phyloP scores from a whole-genome alignment of 2,329 filamentous ascomycete species.

The Calonectria crousiana region DNA sequence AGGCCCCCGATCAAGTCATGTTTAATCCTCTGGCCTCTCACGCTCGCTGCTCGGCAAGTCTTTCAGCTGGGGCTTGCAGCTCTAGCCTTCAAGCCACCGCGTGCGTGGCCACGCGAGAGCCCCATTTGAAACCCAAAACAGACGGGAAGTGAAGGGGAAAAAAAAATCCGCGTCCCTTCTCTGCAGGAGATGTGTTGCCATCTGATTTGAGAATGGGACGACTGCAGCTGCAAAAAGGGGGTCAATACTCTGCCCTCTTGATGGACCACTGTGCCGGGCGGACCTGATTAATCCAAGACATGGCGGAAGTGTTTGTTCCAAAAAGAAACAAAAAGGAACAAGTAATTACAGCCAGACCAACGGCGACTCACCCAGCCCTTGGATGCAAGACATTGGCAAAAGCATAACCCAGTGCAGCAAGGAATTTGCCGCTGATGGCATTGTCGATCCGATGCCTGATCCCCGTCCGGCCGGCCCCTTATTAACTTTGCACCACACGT shows the following conservation, averaged over 20 bases:
- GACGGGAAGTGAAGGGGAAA: background rate
- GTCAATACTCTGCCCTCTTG: background rate
- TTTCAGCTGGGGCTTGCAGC: slow-evolving; percentile 3
- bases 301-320: background rate
- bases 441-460: slow-evolving; percentile 8
- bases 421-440: slow-evolving; percentile 10
- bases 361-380: background rate
- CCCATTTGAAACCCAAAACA: background rate
- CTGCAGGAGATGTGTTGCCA: background rate
- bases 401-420: background rate
- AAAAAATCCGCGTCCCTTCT: background rate
- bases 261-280: background rate
- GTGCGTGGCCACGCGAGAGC: slow-evolving; percentile 25
- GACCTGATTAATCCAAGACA: slow-evolving; percentile 3
- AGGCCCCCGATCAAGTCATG: background rate
- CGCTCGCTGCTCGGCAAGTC: background rate
- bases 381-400: slow-evolving; percentile 14
- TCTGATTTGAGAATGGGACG: background rate
- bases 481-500: slow-evolving; percentile 26
- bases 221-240: background rate
- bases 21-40: background rate
- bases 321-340: background rate
- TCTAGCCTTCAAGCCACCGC: slow-evolving; percentile 22
- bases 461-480: background rate
- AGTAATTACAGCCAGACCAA: background rate